Percentiles rank a stretch among this genome's conserved stretches.
phyloP scores from a whole-genome alignment of 805 yeast species.

The Clavispora fructus region DNA sequence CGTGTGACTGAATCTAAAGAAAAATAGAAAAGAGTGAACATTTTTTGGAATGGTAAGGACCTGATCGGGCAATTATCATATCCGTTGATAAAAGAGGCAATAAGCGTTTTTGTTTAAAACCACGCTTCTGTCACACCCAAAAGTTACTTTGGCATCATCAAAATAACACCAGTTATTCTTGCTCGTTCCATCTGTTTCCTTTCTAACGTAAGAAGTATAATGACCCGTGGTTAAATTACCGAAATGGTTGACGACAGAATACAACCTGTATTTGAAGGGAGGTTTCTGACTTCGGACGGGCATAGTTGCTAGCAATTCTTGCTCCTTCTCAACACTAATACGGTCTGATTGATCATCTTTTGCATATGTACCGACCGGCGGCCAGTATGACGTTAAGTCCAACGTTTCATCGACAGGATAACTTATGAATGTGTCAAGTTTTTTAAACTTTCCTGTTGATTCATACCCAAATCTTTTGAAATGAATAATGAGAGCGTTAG shows the following conservation, averaged over 20 bases:
- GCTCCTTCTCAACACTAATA: slow-evolving; percentile 39
- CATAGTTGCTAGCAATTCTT: slow-evolving; percentile 42
- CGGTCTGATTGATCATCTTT: slow-evolving; percentile 6
- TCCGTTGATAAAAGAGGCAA: slow-evolving; percentile 68
- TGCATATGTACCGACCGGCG: slow-evolving; percentile 34
- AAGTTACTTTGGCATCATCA: slow-evolving; percentile 71
- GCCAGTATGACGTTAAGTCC: slow-evolving; percentile 73
- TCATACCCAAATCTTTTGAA: slow-evolving; percentile 67
- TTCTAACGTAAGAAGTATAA: slow-evolving; percentile 75
- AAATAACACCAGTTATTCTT: slow-evolving; percentile 70
- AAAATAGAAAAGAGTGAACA: no score
- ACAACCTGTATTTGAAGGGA: slow-evolving; percentile 72
- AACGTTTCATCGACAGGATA: slow-evolving; percentile 57
- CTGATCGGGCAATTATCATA: neutral
- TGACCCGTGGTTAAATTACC: slow-evolving; percentile 86
- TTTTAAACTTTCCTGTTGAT: slow-evolving; percentile 44
- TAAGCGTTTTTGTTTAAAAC: slow-evolving; percentile 76
- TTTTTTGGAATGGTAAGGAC: no score
- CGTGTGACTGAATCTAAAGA: slow-evolving; percentile 22
- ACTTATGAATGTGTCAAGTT: slow-evolving; percentile 58
- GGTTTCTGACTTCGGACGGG: slow-evolving; percentile 69
- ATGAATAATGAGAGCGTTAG: slow-evolving; percentile 75
- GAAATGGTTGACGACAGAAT: slow-evolving; percentile 78
- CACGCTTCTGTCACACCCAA: slow-evolving; percentile 42
- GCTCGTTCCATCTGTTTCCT: slow-evolving; percentile 38